phyloP scores from a whole-genome alignment of 148 eudicot genomes.

The Rhododendron ovatum region DNA sequence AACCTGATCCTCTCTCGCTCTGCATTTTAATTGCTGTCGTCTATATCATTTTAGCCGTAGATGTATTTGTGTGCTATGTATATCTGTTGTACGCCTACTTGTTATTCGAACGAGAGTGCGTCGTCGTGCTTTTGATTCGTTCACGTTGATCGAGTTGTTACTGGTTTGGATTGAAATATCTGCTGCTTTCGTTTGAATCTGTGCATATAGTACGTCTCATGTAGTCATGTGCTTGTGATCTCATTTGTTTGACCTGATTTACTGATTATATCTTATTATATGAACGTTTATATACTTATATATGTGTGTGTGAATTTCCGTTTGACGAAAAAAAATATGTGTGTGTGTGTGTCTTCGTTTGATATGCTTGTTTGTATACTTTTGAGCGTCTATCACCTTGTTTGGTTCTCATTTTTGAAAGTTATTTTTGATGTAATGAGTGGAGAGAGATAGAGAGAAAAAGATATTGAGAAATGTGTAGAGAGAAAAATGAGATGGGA shows the following conservation, averaged over 20 bases:
- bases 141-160: neutral
- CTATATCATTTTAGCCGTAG: neutral
- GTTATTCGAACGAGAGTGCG: neutral
- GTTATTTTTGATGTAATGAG: too few relatives aligned
- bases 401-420: too few relatives aligned
- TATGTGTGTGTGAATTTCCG: neutral
- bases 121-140: neutral
- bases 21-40: neutral
- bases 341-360: neutral
- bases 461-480: too few relatives aligned
- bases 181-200: neutral
- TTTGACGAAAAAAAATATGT: too few relatives aligned
- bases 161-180: neutral
- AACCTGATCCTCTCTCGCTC: neutral
- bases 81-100: neutral
- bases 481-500: too few relatives aligned
- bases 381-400: neutral
- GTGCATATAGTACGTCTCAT: neutral
- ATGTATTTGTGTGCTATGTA: neutral
- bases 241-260: neutral
- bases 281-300: neutral
- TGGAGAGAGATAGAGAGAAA: too few relatives aligned
- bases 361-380: neutral
- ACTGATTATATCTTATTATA: neutral
- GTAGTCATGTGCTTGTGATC: neutral